A percentile compares a stretch with the other conserved stretches of the same genome.
Evolutionary conservation across 495 filamentous ascomycete species (phyloP).

Genomic region (Penicillium steckii): DNA sequence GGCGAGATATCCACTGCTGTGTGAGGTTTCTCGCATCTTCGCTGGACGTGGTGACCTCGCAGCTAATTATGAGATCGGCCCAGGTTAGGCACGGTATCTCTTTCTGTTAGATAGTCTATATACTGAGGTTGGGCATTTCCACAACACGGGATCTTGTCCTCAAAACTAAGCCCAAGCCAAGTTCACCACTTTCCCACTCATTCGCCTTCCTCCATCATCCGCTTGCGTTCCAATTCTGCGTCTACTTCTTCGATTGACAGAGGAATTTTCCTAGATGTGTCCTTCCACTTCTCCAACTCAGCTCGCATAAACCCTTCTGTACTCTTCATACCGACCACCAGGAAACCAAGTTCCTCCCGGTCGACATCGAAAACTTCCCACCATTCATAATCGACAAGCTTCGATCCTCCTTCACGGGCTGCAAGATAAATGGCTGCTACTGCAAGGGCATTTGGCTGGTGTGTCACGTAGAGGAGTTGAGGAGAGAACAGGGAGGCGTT

Average conservation of each 20-base stretch:
- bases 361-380: constrained; percentile 99
- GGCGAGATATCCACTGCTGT: too few species aligned
- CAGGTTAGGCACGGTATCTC: too few species aligned
- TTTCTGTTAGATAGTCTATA: too few species aligned
- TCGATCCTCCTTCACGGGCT: constrained; percentile 71
- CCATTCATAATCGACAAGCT: constrained; percentile 81
- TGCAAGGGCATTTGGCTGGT: constrained; percentile 83
- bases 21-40: too few species aligned
- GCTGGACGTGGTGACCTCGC: too few species aligned
- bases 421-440: constrained; percentile 88
- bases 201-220: constrained; percentile 53
- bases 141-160: too few species aligned
- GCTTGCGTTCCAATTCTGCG: constrained; percentile 56
- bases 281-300: constrained; percentile 52
- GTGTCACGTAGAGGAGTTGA: constrained; percentile 86
- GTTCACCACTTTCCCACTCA: constrained; percentile 21
- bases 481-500: constrained; percentile 83
- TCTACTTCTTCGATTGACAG: constrained; percentile 57
- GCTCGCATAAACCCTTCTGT: constrained; percentile 66
- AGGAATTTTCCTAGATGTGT: constrained; percentile 27
- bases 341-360: constrained; percentile 88
- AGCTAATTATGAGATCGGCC: too few species aligned
- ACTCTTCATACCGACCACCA: constrained; percentile 85
- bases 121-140: too few species aligned
- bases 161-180: background rate